Evolutionary conservation across 2,329 filamentous ascomycete species (phyloP).

Genomic region (Clarireedia paspali): DNA sequence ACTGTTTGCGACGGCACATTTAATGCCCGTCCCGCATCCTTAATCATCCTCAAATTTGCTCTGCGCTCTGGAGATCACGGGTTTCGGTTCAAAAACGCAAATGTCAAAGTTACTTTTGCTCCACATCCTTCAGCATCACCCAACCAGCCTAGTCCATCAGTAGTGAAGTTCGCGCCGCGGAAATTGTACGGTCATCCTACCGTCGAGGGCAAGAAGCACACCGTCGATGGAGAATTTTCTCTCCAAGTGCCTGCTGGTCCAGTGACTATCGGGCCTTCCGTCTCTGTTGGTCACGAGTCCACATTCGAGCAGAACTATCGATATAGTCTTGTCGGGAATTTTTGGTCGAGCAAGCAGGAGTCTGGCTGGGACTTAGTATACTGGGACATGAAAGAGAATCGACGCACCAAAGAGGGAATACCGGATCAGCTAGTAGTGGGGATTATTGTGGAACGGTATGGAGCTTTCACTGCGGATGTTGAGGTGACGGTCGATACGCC

Average conservation of each 20-base stretch:
- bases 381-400: conserved; percentile 15
- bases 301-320: conserved; percentile 12
- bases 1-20: conserved; percentile 15
- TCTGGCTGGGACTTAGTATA: conserved; percentile 15
- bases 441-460: conserved; percentile 9
- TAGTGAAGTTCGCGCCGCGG: conserved; percentile 14
- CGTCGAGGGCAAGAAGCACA: conserved; percentile 4
- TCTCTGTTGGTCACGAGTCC: conserved; percentile 1
- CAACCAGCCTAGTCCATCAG: neutral
- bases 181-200: conserved; percentile 15
- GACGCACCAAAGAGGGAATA: conserved; percentile 13
- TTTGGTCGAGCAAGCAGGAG: conserved; percentile 12
- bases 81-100: conserved; percentile 15
- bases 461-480: conserved; percentile 11
- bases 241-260: conserved; percentile 10
- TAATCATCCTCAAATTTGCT: conserved; percentile 26
- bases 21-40: conserved; percentile 6
- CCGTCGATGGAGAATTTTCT: conserved; percentile 11
- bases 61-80: conserved; percentile 13
- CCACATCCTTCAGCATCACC: conserved; percentile 2
- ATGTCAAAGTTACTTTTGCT: conserved; percentile 12
- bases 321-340: conserved; percentile 10
- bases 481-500: conserved; percentile 16
- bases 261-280: conserved; percentile 9
- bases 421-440: conserved; percentile 14